Conservation (phyloP, 805 yeast species). For the Komagataella phaffii region DNA sequence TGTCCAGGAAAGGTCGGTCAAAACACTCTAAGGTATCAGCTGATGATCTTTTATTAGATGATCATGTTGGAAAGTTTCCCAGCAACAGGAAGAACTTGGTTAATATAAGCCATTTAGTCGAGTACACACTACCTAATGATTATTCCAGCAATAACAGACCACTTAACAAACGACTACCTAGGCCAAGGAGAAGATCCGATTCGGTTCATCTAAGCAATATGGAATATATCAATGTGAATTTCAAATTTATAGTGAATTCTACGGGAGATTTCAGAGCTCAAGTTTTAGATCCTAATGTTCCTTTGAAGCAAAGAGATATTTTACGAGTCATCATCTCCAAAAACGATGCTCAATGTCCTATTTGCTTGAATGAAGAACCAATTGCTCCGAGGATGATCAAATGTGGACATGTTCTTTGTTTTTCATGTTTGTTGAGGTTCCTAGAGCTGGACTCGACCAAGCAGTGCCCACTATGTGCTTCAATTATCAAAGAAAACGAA, state of each 20-base stretch:
- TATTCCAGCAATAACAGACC: slow-evolving; percentile 16
- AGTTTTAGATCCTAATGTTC: slow-evolving; percentile 61
- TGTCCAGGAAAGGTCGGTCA: neutral
- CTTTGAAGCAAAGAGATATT: slow-evolving; percentile 46
- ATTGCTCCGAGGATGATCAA: slow-evolving; percentile 90
- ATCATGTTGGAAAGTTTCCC: neutral
- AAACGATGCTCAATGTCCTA: slow-evolving; percentile 69
- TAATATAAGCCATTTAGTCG: slow-evolving; percentile 50
- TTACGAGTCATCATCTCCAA: slow-evolving; percentile 63
- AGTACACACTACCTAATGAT: slow-evolving; percentile 29
- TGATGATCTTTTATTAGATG: neutral
- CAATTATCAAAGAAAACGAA: slow-evolving; percentile 34
- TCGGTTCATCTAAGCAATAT: slow-evolving; percentile 43
- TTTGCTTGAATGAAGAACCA: slow-evolving; percentile 73
- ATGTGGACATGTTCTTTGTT: slow-evolving; percentile 90
- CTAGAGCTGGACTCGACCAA: slow-evolving; percentile 36
- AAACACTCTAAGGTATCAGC: neutral
- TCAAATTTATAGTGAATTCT: slow-evolving; percentile 68
- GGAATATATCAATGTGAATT: slow-evolving; percentile 70
- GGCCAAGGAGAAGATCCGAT: slow-evolving; percentile 10
- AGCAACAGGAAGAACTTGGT: slow-evolving; percentile 1
- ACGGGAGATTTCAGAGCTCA: slow-evolving; percentile 43
- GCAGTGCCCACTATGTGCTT: slow-evolving; percentile 71
- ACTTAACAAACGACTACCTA: slow-evolving; percentile 4
- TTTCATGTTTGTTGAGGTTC: slow-evolving; percentile 65